Conservation (phyloP, 2,329 filamentous ascomycete species). For the Pseudocercospora fuligena region DNA sequence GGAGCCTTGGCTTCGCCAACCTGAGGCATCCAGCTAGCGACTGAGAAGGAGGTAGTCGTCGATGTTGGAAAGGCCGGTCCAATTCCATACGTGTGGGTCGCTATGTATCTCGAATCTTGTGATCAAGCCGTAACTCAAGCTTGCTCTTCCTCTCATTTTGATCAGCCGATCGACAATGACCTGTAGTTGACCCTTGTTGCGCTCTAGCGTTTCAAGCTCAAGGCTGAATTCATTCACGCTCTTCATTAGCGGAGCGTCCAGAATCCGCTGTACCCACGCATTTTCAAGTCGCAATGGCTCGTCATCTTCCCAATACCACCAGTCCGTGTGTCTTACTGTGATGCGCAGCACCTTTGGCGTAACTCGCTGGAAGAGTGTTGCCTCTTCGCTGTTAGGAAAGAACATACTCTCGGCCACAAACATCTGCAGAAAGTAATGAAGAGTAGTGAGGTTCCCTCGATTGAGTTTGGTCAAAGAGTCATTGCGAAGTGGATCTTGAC, state of each 20-base stretch:
- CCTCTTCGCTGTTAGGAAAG: background rate
- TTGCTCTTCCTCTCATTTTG: conserved; percentile 26
- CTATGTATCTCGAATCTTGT: conserved; percentile 23
- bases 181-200: conserved; percentile 53
- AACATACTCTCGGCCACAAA: conserved; percentile 37
- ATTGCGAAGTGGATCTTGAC: background rate
- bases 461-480: conserved; percentile 19
- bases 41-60: conserved; percentile 18
- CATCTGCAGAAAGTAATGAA: conserved; percentile 34
- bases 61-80: conserved; percentile 55
- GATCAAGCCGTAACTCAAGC: background rate
- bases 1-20: no score
- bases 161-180: conserved; percentile 45
- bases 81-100: conserved; percentile 41
- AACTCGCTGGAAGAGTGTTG: background rate
- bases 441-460: conserved; percentile 25
- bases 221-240: conserved; percentile 28
- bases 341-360: conserved; percentile 33
- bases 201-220: conserved; percentile 54
- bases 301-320: conserved; percentile 44
- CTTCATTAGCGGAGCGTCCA: conserved; percentile 37
- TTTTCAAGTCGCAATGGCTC: conserved; percentile 33
- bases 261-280: conserved; percentile 32
- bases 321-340: conserved; percentile 44
- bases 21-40: no score